phyloP scores from a whole-genome alignment of 331 rosid genomes.

The Malus hybrid region DNA sequence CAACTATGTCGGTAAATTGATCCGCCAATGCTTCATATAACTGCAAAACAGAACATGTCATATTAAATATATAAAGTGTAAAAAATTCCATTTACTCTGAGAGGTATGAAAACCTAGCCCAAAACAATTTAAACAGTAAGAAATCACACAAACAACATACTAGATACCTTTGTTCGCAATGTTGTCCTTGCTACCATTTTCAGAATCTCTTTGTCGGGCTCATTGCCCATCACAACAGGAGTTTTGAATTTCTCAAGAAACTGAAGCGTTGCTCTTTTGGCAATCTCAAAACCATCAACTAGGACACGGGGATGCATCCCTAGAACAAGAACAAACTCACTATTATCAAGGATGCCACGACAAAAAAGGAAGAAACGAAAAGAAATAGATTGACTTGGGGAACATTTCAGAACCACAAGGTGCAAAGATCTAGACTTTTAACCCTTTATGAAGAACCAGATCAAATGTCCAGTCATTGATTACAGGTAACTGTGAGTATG shows the following conservation, averaged over 20 bases:
- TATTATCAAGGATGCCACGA: not conserved
- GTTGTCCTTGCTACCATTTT: slow-evolving; percentile 95
- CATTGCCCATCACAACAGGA: slow-evolving; percentile 76
- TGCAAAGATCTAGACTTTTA: not conserved
- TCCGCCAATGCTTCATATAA: slow-evolving; percentile 84
- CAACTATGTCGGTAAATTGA: slow-evolving; percentile 75
- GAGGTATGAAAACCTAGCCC: not conserved
- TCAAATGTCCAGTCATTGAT: not conserved
- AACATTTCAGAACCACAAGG: not conserved
- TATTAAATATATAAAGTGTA: not conserved
- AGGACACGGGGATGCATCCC: slow-evolving; percentile 98
- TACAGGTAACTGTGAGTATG: not conserved
- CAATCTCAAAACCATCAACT: slow-evolving; percentile 98
- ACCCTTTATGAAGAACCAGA: not conserved
- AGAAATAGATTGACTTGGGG: not conserved
- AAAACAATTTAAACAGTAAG: not conserved
- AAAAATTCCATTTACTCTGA: not conserved
- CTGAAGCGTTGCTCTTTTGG: slow-evolving; percentile 79
- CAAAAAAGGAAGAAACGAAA: not conserved
- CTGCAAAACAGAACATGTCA: slow-evolving; percentile 35
- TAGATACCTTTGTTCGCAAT: slow-evolving; percentile 73
- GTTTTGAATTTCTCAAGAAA: slow-evolving; percentile 86
- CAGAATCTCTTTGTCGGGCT: slow-evolving; percentile 88
- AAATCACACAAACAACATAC: not conserved
- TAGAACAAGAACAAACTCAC: slow-evolving; percentile 19